Percentiles rank a stretch among this genome's conserved stretches.
Conservation (phyloP, 495 filamentous ascomycete genomes). For the Acidiella bohemica region DNA sequence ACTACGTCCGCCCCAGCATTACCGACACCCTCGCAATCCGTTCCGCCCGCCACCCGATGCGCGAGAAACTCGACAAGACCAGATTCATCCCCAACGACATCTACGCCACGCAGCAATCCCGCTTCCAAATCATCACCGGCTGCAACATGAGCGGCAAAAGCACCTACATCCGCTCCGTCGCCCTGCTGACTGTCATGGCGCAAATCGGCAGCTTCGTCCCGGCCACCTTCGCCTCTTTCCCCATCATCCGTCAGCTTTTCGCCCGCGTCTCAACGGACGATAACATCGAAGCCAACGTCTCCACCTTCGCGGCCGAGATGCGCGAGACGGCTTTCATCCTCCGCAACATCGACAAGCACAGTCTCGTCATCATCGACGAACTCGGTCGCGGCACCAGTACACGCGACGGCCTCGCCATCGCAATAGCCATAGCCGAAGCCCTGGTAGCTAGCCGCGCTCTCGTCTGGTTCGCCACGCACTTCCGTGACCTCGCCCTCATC, state of each 20-base stretch:
- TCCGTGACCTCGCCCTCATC: slow-evolving; percentile 66
- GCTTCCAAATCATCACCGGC: slow-evolving; percentile 89
- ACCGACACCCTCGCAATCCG: slow-evolving; percentile 65
- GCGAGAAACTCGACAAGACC: slow-evolving; percentile 52
- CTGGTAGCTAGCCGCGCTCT: slow-evolving; percentile 59
- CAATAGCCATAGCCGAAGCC: slow-evolving; percentile 77
- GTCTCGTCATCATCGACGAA: slow-evolving; percentile 70
- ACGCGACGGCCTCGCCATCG: slow-evolving; percentile 75
- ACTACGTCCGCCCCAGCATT: slow-evolving; percentile 71
- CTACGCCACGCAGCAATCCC: slow-evolving; percentile 59
- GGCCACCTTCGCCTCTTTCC: slow-evolving; percentile 67
- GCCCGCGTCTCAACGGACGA: slow-evolving; percentile 78
- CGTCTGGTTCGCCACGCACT: slow-evolving; percentile 91
- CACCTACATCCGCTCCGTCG: slow-evolving; percentile 81
- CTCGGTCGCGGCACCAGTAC: slow-evolving; percentile 86
- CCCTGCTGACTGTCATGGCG: slow-evolving; percentile 78
- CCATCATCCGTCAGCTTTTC: slow-evolving; percentile 71
- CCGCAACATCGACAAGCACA: slow-evolving; percentile 50
- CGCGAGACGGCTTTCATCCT: slow-evolving; percentile 87
- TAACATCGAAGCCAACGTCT: slow-evolving; percentile 78
- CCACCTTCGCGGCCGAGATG: slow-evolving; percentile 92
- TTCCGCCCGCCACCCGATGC: slow-evolving; percentile 68
- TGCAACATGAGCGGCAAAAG: slow-evolving; percentile 98
- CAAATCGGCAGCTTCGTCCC: slow-evolving; percentile 90
- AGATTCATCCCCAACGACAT: slow-evolving; percentile 81